These are phyloP conservation scores for Erodium trifolium DNA, from an alignment of 441 rosid genomes.

Conservation along the genomic window DNA sequence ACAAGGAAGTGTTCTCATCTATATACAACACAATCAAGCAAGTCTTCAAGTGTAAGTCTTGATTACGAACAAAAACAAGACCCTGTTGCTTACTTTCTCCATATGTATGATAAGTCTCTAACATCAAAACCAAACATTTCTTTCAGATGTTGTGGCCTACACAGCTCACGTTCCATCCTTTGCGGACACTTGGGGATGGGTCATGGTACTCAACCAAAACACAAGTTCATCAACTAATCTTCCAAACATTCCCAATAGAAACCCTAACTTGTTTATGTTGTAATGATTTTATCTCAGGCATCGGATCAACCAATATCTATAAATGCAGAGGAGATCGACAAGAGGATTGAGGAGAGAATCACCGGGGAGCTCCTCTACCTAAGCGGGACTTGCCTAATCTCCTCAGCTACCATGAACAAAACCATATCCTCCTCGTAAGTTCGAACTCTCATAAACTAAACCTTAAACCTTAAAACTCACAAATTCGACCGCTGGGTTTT, in stretches of 20 bases:
- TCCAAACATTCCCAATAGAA: neutral
- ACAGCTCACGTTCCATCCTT: slow-evolving; percentile 92
- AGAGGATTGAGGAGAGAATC: slow-evolving; percentile 55
- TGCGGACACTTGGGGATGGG: slow-evolving; percentile 99
- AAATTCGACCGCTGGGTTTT: neutral
- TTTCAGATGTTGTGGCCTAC: slow-evolving; percentile 77
- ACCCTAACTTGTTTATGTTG: neutral
- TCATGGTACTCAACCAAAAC: slow-evolving; percentile 41
- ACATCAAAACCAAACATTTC: neutral
- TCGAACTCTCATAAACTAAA: too few species aligned
- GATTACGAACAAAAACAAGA: too few species aligned
- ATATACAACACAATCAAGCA: slow-evolving; percentile 84
- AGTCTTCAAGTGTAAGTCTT: slow-evolving; percentile 72
- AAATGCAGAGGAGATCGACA: slow-evolving; percentile 54
- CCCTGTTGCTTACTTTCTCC: neutral
- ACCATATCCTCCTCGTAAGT: slow-evolving; percentile 60
- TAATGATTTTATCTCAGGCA: slow-evolving; percentile 34
- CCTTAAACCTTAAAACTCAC: too few species aligned
- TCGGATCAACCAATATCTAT: slow-evolving; percentile 62
- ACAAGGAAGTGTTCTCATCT: slow-evolving; percentile 82
- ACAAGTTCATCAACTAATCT: too few species aligned
- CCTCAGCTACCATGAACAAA: slow-evolving; percentile 79
- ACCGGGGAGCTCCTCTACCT: slow-evolving; percentile 57
- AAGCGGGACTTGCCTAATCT: slow-evolving; percentile 60
- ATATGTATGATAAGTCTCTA: too few species aligned